Conservation (phyloP, 345 rosid species). For the Bruguiera parviflora region DNA sequence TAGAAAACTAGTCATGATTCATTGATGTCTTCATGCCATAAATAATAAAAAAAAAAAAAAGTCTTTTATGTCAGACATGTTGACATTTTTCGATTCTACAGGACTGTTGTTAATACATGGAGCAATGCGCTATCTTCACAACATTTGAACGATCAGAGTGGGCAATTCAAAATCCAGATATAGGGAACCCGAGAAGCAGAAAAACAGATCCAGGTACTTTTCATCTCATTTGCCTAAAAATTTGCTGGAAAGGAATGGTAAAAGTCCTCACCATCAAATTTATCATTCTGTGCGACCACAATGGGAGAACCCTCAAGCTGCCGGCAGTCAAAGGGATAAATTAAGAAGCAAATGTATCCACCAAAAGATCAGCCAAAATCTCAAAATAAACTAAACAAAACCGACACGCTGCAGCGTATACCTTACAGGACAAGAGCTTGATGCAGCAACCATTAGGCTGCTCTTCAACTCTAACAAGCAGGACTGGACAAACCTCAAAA, state of each 20-base stretch:
- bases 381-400: neutral
- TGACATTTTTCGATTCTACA: neutral
- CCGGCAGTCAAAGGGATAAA: conserved; percentile 26
- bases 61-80: neutral
- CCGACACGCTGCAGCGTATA: neutral
- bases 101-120: too few species aligned
- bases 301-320: conserved; percentile 94
- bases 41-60: neutral
- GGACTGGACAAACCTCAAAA: conserved; percentile 89
- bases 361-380: neutral
- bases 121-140: neutral
- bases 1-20: conserved; percentile 4
- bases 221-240: neutral
- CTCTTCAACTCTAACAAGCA: conserved; percentile 87
- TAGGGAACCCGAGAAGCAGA: neutral
- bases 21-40: neutral
- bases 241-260: neutral
- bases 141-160: neutral
- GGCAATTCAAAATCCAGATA: neutral
- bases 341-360: neutral
- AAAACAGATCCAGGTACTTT: neutral
- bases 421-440: conserved; percentile 91
- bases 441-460: conserved; percentile 89
- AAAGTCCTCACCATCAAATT: conserved; percentile 69
- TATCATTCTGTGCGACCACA: conserved; percentile 86